phyloP scores from a whole-genome alignment of 73 alveolate species.

The Paramecium tetraurelia region DNA sequence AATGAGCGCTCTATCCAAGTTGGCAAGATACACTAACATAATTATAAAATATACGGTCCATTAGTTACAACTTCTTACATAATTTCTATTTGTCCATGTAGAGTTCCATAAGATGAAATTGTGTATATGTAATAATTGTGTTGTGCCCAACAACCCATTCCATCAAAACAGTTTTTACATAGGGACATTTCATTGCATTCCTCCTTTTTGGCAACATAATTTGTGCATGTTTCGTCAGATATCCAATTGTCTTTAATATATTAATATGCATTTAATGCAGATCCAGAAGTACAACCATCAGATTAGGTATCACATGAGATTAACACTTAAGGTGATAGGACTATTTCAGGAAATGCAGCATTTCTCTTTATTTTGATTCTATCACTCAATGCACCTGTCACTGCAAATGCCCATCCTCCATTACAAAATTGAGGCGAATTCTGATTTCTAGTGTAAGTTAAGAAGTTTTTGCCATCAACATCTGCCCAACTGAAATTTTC shows the following conservation, averaged over 20 bases:
- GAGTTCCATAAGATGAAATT: constrained; percentile 66
- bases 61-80: constrained; percentile 79
- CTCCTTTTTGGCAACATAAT: constrained; percentile 63
- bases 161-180: constrained; percentile 43
- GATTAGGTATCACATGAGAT: constrained; percentile 76
- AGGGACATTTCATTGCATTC: constrained; percentile 65
- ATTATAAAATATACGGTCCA: constrained; percentile 77
- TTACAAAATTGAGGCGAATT: constrained; percentile 84
- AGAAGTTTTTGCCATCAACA: constrained; percentile 81
- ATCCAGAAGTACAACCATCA: constrained; percentile 87
- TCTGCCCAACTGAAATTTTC: constrained; percentile 71
- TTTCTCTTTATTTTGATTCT: constrained; percentile 80
- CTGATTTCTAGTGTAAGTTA: constrained; percentile 71
- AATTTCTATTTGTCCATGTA: constrained; percentile 86
- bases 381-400: constrained; percentile 78
- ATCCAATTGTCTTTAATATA: constrained; percentile 69
- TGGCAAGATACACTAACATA: constrained; percentile 6
- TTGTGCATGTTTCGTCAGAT: constrained; percentile 85
- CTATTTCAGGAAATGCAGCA: constrained; percentile 82
- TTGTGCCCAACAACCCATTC: constrained; percentile 54
- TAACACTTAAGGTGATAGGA: constrained; percentile 79
- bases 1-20: constrained; percentile 65
- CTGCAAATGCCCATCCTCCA: constrained; percentile 91
- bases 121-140: constrained; percentile 58
- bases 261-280: constrained; percentile 72